Conservation (phyloP, 78 protist species). For the Dictyostelium citrinum region DNA sequence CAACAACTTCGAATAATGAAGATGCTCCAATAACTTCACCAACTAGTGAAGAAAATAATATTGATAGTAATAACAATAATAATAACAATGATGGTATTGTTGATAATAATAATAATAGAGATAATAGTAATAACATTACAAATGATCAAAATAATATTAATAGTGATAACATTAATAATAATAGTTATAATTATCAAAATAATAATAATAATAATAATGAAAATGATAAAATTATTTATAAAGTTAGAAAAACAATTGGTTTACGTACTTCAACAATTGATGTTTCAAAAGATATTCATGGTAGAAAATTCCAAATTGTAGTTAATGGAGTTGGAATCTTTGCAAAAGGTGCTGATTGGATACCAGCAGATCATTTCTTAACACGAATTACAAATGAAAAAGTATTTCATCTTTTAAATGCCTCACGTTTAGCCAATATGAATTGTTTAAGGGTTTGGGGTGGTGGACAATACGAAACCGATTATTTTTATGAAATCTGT, state of each 20-base stretch:
- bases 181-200: background rate
- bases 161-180: background rate
- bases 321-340: slow-evolving; percentile 55
- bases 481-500: slow-evolving; percentile 64
- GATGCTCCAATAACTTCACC: background rate
- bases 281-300: slow-evolving; percentile 35
- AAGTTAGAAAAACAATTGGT: slow-evolving; percentile 13
- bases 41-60: background rate
- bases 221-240: background rate
- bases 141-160: too few species aligned
- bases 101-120: background rate
- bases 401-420: background rate
- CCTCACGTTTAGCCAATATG: slow-evolving; percentile 29
- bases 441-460: slow-evolving; percentile 82
- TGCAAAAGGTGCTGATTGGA: slow-evolving; percentile 84
- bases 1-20: background rate
- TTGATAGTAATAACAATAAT: too few species aligned
- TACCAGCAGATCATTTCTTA: slow-evolving; percentile 68
- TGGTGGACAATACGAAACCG: slow-evolving; percentile 81
- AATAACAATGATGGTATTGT: too few species aligned
- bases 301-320: slow-evolving; percentile 42
- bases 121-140: too few species aligned
- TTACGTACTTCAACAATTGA: slow-evolving; percentile 13
- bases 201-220: background rate
- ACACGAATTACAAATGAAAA: slow-evolving; percentile 8